Evolutionary conservation across 129 eudicot species (phyloP).

Genomic region (Heracleum sosnowskyi): DNA sequence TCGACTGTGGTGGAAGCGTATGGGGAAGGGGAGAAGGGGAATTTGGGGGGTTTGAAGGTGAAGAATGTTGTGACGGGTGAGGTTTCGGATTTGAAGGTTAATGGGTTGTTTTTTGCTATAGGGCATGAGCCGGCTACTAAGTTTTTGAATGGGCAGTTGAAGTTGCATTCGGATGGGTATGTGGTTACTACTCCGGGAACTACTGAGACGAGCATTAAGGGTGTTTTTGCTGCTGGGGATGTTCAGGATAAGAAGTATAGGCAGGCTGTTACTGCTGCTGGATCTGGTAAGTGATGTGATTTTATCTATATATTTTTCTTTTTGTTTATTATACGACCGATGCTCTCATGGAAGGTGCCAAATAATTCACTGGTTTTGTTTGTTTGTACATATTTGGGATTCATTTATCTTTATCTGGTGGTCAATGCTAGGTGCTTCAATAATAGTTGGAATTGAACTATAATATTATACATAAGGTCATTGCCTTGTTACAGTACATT

Average conservation of each 20-base stretch:
- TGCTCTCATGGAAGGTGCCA: background rate
- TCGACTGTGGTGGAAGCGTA: constrained; percentile 45
- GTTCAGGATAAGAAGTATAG: constrained; percentile 99
- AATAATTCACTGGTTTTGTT: background rate
- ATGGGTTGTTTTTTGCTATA: constrained; percentile 57
- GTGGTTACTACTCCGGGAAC: constrained; percentile 48
- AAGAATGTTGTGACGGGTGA: constrained; percentile 54
- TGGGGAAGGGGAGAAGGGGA: constrained; percentile 30
- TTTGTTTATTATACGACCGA: background rate
- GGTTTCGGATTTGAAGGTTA: constrained; percentile 38
- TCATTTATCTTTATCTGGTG: no score
- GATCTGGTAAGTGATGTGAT: constrained; percentile 48
- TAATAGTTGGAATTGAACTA: background rate
- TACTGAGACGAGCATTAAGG: constrained; percentile 43
- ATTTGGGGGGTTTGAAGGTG: constrained; percentile 48
- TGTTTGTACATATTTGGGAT: no score
- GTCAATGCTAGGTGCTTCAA: background rate
- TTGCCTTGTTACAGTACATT: background rate
- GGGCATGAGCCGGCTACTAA: constrained; percentile 68
- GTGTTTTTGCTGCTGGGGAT: constrained; percentile 64
- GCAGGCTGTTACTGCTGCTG: constrained; percentile 97
- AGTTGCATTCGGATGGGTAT: constrained; percentile 52
- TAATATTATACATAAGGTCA: background rate
- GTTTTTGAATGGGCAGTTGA: constrained; percentile 50
- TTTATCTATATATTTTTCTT: background rate